These are phyloP conservation scores for Paramarasmius palmivorus DNA, from an alignment of 1,284 basidiomycete species.

Conservation along the genomic window DNA sequence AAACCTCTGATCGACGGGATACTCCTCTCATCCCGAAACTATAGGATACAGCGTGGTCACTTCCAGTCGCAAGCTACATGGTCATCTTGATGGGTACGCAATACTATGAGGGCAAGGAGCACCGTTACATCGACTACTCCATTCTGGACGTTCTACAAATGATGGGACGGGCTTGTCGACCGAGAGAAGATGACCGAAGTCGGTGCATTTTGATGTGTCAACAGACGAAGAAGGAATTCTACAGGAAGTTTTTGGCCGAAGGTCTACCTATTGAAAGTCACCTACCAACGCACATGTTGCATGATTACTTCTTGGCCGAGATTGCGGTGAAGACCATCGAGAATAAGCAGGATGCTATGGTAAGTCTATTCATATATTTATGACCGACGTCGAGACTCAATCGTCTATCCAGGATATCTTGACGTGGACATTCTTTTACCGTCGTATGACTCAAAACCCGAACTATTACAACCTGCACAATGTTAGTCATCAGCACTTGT, in stretches of 20 bases:
- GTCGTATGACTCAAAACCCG: slow-evolving; percentile 93
- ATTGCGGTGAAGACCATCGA: slow-evolving; percentile 99
- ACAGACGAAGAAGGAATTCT: slow-evolving; percentile 95
- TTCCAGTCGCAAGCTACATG: slow-evolving; percentile 94
- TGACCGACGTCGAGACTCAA: neutral
- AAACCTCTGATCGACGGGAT: neutral
- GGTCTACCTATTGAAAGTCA: slow-evolving; percentile 98
- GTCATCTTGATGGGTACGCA: slow-evolving; percentile 99
- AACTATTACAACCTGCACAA: slow-evolving; percentile 96
- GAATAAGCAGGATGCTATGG: slow-evolving; percentile 96
- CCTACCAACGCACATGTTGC: slow-evolving; percentile 81
- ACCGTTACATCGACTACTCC: slow-evolving; percentile 96
- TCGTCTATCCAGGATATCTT: slow-evolving; percentile 69
- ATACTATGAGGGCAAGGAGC: slow-evolving; percentile 93
- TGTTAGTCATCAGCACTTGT: slow-evolving; percentile 90
- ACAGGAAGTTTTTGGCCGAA: slow-evolving; percentile 97
- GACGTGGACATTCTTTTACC: slow-evolving; percentile 96
- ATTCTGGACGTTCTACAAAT: slow-evolving; percentile 98
- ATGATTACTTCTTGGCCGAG: slow-evolving; percentile 98
- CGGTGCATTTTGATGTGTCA: slow-evolving; percentile 97
- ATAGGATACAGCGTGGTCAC: slow-evolving; percentile 93
- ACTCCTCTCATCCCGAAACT: slow-evolving; percentile 1
- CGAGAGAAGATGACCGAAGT: slow-evolving; percentile 81
- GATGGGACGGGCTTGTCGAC: slow-evolving; percentile 96
- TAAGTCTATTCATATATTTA: no score